Percentiles rank a stretch among this genome's conserved stretches.
These are phyloP conservation scores for Leishmania arabica DNA, from an alignment of 208 protist genomes.

Conservation along the genomic window DNA sequence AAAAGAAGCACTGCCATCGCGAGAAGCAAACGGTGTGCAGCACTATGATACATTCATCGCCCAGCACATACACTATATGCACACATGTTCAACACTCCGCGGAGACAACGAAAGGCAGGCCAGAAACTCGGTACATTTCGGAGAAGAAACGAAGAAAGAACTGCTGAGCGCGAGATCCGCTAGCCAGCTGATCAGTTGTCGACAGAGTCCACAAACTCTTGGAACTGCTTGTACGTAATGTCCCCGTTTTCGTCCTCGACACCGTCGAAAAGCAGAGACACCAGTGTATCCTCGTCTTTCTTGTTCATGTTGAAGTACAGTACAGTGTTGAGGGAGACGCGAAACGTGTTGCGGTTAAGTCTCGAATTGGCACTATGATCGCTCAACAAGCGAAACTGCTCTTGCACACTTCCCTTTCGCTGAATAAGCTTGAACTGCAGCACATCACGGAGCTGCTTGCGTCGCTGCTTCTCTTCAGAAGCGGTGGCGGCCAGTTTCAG, in stretches of 20 bases:
- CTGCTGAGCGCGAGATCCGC: neutral
- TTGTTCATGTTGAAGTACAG: slow-evolving; percentile 85
- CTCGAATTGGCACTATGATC: slow-evolving; percentile 69
- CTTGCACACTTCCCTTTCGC: slow-evolving; percentile 67
- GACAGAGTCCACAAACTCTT: slow-evolving; percentile 75
- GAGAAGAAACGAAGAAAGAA: slow-evolving; percentile 1
- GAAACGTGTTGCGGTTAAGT: slow-evolving; percentile 76
- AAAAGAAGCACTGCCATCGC: neutral
- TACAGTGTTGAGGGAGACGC: slow-evolving; percentile 70
- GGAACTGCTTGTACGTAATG: slow-evolving; percentile 89
- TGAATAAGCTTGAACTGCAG: slow-evolving; percentile 87
- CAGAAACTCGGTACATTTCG: slow-evolving; percentile 1
- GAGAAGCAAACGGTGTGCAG: neutral
- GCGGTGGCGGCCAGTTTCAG: slow-evolving; percentile 41
- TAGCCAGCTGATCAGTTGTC: slow-evolving; percentile 8
- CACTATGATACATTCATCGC: neutral
- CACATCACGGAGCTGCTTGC: slow-evolving; percentile 52
- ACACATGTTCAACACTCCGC: neutral
- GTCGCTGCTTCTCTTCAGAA: slow-evolving; percentile 46
- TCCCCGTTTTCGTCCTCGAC: slow-evolving; percentile 79
- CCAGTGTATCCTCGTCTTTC: slow-evolving; percentile 77
- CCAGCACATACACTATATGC: too few relatives aligned
- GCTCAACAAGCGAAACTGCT: slow-evolving; percentile 82
- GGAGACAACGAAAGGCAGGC: slow-evolving; percentile 4
- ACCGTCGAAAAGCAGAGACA: slow-evolving; percentile 85